A percentile compares a stretch with the other conserved stretches of the same genome.
Evolutionary conservation across 345 rosid species (phyloP).

Genomic region (Sapria himalayana): DNA sequence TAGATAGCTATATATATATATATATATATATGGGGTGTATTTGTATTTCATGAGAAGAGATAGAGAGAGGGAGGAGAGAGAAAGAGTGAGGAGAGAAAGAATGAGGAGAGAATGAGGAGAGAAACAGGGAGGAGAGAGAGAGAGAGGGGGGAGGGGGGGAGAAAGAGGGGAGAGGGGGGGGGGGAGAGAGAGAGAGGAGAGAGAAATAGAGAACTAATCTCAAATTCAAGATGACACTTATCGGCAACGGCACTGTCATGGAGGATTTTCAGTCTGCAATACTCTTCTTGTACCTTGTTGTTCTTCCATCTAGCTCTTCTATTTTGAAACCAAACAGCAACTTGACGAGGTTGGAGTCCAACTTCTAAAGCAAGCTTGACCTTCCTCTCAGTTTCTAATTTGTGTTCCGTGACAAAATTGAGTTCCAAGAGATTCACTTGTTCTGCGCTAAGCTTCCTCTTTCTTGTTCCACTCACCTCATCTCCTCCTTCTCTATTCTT

Average conservation of each 20-base stretch:
- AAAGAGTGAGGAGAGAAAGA: not conserved
- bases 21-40: no score
- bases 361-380: slow-evolving; percentile 56
- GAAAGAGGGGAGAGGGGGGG: not conserved
- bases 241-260: slow-evolving; percentile 28
- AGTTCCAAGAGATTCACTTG: slow-evolving; percentile 50
- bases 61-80: not conserved
- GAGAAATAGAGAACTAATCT: slow-evolving; percentile 19
- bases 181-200: not conserved
- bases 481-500: slow-evolving; percentile 25
- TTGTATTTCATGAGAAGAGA: not conserved
- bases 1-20: no score
- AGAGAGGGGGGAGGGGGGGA: no score
- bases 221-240: slow-evolving; percentile 52
- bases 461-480: slow-evolving; percentile 16
- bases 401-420: slow-evolving; percentile 51
- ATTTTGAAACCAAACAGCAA: slow-evolving; percentile 97
- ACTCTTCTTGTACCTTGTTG: slow-evolving; percentile 83
- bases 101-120: not conserved
- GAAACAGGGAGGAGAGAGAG: not conserved
- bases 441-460: slow-evolving; percentile 50
- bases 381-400: slow-evolving; percentile 71
- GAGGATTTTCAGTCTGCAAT: slow-evolving; percentile 23
- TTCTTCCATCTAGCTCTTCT: slow-evolving; percentile 77
- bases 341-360: slow-evolving; percentile 81